phyloP scores from a whole-genome alignment of 2,329 filamentous ascomycete genomes.

The Calonectria leucothoes region DNA sequence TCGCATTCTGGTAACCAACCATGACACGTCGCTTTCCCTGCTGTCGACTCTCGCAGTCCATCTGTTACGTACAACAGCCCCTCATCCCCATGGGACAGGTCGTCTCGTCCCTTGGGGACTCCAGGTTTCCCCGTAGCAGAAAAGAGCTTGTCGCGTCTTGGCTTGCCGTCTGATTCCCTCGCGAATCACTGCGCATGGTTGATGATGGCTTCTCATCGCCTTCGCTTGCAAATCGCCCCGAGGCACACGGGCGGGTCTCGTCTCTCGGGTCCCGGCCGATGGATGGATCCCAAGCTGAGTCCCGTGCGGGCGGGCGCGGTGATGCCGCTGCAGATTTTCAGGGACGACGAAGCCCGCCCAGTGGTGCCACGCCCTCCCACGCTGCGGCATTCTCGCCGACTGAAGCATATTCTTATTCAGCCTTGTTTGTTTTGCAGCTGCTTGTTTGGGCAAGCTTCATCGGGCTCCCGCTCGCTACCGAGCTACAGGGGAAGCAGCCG shows the following conservation, averaged over 20 bases:
- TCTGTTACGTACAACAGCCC: constrained; percentile 40
- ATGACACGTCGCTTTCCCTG: constrained; percentile 12
- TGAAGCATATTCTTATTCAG: constrained; percentile 9
- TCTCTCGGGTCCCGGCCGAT: constrained; percentile 17
- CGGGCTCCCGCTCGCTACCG: constrained; percentile 17
- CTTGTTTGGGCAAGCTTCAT: constrained; percentile 34
- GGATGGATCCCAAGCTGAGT: constrained; percentile 14
- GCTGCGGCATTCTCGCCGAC: constrained; percentile 6
- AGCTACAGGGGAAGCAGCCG: not conserved
- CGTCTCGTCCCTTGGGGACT: constrained; percentile 28
- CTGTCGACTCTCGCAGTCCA: constrained; percentile 10
- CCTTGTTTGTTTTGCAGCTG: constrained; percentile 19
- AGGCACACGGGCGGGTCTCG: constrained; percentile 18
- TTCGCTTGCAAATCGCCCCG: not conserved
- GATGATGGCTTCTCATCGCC: not conserved
- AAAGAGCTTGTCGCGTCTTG: constrained; percentile 18
- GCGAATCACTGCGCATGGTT: not conserved
- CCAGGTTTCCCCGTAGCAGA: constrained; percentile 32
- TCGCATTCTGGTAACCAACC: not conserved
- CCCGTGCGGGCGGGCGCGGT: constrained; percentile 25
- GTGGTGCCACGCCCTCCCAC: constrained; percentile 16
- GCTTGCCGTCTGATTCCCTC: not conserved
- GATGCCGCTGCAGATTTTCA: constrained; percentile 22
- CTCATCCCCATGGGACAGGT: constrained; percentile 38
- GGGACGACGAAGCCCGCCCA: not conserved